Conservation (phyloP, 2,329 filamentous ascomycete species). For the Coleophoma crateriformis region DNA sequence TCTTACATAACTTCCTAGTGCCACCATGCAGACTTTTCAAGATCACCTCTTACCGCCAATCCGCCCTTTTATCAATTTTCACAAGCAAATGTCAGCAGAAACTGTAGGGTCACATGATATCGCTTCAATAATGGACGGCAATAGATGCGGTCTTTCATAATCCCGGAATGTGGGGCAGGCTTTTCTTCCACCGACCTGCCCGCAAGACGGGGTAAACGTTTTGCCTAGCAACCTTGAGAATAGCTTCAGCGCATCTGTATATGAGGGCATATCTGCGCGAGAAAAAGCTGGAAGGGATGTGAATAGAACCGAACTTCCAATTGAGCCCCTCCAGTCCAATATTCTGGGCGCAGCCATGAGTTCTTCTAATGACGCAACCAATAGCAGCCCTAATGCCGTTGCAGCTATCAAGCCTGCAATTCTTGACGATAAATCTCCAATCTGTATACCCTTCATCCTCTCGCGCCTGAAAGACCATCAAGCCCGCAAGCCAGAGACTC, state of each 20-base stretch:
- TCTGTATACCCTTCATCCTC: conserved; percentile 74
- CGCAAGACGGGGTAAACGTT: too few species aligned
- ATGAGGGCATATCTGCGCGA: too few species aligned
- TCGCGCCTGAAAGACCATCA: conserved; percentile 49
- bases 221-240: too few species aligned
- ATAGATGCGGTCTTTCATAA: too few species aligned
- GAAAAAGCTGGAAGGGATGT: too few species aligned
- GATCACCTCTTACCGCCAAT: neutral
- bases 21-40: neutral
- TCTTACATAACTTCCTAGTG: neutral
- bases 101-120: neutral
- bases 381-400: neutral
- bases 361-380: neutral
- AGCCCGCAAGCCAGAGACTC: conserved; percentile 35
- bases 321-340: neutral
- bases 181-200: too few species aligned
- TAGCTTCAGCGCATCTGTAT: too few species aligned
- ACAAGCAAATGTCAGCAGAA: neutral
- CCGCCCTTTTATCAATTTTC: neutral
- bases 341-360: neutral
- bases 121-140: neutral
- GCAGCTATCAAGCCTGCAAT: conserved; percentile 34
- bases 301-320: too few species aligned
- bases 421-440: conserved; percentile 70
- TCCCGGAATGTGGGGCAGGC: too few species aligned